Evolutionary conservation across 805 yeast genomes (phyloP), one percentile per base, ranked within the genome.

Genomic region (Spathaspora sp.): DNA sequence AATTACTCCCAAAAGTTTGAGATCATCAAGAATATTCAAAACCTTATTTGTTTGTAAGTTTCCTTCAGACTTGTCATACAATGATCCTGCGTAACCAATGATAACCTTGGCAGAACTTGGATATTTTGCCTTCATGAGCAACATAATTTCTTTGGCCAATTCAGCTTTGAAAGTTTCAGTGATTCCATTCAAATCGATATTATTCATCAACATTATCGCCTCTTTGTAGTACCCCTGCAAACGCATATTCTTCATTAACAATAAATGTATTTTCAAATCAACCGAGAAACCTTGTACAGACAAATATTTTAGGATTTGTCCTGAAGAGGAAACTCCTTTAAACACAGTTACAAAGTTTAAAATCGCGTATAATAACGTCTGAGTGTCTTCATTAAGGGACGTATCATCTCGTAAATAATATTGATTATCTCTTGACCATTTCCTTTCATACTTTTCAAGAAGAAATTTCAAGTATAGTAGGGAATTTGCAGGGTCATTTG

Each of bases 381-480:
- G 69, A 2, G 67, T 54, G 49, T 68, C 66, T 11, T 57, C 57
- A 1, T 46, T 26, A 10, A 66, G 44, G 7, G 55, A 35, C 2
- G 62, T 48, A 46, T 66, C 63, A 9, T 53, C 47, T 11, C n/a
- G 4, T 31, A 45, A 4, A 29, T 11, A 6, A 16, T 19, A 4
- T 8, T 18, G 40, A 5, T 3, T 23, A 23, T 23, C 6, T 23
- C 16, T 17, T 12, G 26, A 29, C 44, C 68, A 63, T 49, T 63
- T 60, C 23, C 20, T 28, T 54, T 73, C 79, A 49, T 72, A 69
- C 51, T 73, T 74, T 4, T 65, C 49, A 14, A 73, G 70, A 44
- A 73, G 45, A n/a, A 73, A 60, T 31, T 65, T 66, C 31, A 74
- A 59, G 55, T 69, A 72, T 19, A 73, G 47, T 49, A 66, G 67